These are phyloP conservation scores for Microcera coccophila DNA, from an alignment of 2,329 filamentous ascomycete genomes.

Conservation along the genomic window DNA sequence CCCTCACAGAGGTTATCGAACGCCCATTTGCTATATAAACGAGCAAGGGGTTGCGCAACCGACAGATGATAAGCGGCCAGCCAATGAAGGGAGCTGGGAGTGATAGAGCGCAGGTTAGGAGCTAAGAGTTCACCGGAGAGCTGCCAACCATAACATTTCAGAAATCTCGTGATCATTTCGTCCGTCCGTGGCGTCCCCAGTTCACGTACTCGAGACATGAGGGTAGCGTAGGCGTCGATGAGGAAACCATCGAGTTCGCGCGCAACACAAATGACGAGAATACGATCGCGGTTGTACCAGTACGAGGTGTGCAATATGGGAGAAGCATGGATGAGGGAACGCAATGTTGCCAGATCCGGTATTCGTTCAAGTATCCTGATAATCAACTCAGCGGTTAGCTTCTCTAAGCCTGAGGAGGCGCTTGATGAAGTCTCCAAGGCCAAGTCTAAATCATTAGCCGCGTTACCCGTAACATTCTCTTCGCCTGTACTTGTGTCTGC, in stretches of 20 bases:
- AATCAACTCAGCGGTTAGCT: too few species aligned
- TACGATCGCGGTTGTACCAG: conserved; percentile 10
- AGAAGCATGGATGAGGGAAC: conserved; percentile 15
- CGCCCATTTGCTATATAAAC: too few species aligned
- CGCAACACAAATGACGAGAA: conserved; percentile 15
- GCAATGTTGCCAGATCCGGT: conserved; percentile 10
- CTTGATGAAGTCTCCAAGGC: too few species aligned
- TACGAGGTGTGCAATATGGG: conserved; percentile 20
- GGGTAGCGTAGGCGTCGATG: conserved; percentile 17
- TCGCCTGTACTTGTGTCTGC: too few species aligned
- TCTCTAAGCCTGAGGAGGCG: too few species aligned
- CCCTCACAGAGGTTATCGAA: too few species aligned
- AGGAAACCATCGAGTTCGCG: conserved; percentile 16
- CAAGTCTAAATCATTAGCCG: too few species aligned
- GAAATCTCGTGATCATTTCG: conserved; percentile 5
- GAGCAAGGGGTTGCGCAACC: too few species aligned
- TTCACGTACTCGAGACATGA: conserved; percentile 11
- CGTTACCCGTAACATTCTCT: too few species aligned
- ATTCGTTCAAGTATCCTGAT: conserved; percentile 13
- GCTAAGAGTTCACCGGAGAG: conserved; percentile 14
- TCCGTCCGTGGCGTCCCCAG: conserved; percentile 11
- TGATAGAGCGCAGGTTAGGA: too few species aligned
- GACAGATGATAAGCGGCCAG: too few species aligned
- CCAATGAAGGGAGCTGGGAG: too few species aligned
- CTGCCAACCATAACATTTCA: conserved; percentile 2